Conservation (phyloP, 768 basidiomycete genomes). For the Lentinula sp. region DNA sequence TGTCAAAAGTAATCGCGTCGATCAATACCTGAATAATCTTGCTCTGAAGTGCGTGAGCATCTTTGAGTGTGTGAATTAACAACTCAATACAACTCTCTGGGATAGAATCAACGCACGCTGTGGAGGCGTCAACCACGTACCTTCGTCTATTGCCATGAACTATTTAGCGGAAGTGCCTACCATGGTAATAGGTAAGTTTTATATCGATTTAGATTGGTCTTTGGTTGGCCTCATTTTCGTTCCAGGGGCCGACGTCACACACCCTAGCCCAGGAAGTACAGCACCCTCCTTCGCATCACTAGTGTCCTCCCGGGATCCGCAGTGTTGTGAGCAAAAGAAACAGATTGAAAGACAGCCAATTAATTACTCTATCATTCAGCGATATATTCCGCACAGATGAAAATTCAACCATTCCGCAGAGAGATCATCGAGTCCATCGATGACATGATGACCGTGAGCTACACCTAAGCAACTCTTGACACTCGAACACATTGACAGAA, state of each 20-base stretch:
- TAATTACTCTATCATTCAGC: background rate
- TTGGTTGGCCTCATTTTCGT: too few relatives aligned
- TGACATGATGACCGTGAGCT: constrained; percentile 40
- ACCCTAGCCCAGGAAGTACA: constrained; percentile 17
- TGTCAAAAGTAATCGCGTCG: constrained; percentile 6
- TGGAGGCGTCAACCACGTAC: constrained; percentile 58
- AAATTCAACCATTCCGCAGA: constrained; percentile 41
- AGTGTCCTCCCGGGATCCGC: constrained; percentile 49
- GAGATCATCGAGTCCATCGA: constrained; percentile 57
- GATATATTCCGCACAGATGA: constrained; percentile 50
- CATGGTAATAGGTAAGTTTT: constrained; percentile 44
- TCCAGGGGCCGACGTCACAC: constrained; percentile 25
- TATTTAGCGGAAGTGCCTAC: constrained; percentile 38
- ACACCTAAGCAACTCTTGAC: constrained; percentile 14
- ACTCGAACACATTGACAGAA: background rate
- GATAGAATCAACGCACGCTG: constrained; percentile 60
- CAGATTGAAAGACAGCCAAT: background rate
- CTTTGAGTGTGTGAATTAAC: background rate
- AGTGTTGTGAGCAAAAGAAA: constrained; percentile 22
- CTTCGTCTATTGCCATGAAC: constrained; percentile 30
- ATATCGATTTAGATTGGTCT: background rate
- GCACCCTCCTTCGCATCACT: constrained; percentile 27
- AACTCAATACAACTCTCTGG: background rate
- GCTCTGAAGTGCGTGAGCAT: constrained; percentile 45
- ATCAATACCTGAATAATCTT: constrained; percentile 60